Evolutionary conservation across 257 asterid genomes (phyloP).

Genomic region (Nicotiana otophora): DNA sequence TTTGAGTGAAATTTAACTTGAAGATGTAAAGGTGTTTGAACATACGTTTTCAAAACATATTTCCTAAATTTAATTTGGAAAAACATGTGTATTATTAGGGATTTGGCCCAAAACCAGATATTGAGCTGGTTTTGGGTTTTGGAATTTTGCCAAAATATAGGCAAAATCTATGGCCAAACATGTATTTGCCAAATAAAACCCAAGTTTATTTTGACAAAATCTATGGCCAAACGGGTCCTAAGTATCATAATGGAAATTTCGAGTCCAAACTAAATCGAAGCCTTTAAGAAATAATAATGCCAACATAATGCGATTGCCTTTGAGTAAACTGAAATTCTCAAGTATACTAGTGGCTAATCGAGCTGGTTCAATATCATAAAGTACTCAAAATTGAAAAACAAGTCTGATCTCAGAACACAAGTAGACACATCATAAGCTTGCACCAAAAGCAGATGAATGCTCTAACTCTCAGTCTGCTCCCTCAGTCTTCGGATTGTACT

Average conservation of each 20-base stretch:
- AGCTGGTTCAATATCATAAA: background rate
- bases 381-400: background rate
- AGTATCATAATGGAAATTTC: background rate
- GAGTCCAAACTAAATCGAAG: background rate
- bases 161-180: too few relatives aligned
- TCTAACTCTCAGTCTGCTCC: conserved; percentile 12
- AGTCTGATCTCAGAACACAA: background rate
- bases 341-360: background rate
- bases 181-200: too few relatives aligned
- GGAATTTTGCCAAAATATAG: too few relatives aligned
- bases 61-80: too few relatives aligned
- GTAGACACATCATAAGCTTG: background rate
- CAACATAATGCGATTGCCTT: background rate
- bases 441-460: background rate
- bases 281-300: background rate
- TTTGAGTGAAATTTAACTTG: too few relatives aligned
- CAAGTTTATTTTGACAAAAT: too few relatives aligned
- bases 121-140: too few relatives aligned
- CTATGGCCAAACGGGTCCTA: too few relatives aligned
- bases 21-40: too few relatives aligned
- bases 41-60: too few relatives aligned
- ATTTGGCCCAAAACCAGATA: too few relatives aligned
- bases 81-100: too few relatives aligned
- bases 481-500: conserved; percentile 10
- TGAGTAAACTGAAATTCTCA: background rate